Percentiles rank a stretch among this genome's conserved stretches.
Evolutionary conservation across 2,329 filamentous ascomycete species (phyloP).

Genomic region (Apiospora malaysiana): DNA sequence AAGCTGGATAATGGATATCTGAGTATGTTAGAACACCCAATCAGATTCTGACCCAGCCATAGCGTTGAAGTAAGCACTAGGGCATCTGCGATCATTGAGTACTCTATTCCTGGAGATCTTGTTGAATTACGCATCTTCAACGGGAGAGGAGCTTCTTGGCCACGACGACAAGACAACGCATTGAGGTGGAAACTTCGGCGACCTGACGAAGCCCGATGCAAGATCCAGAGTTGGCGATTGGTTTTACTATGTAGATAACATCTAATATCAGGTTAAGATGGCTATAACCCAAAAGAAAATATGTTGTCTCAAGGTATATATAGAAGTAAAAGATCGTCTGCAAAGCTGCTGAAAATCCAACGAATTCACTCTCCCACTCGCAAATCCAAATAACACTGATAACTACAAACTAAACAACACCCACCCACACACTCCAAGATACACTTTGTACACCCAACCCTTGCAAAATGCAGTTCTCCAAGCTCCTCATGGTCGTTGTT

Average conservation of each 20-base stretch:
- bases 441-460: not conserved
- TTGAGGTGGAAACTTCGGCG: not conserved
- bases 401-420: not conserved
- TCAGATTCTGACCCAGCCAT: not conserved
- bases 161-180: not conserved
- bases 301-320: not conserved
- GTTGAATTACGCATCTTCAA: not conserved
- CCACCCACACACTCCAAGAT: not conserved
- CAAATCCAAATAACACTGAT: not conserved
- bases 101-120: not conserved
- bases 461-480: not conserved
- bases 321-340: not conserved
- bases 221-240: not conserved
- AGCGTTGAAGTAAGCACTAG: not conserved
- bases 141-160: not conserved
- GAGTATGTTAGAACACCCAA: not conserved
- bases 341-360: not conserved
- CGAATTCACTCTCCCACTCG: not conserved
- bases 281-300: not conserved
- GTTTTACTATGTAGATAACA: not conserved
- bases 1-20: not conserved
- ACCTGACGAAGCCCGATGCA: not conserved
- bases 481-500: slow-evolving; percentile 1
- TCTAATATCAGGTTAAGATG: no score
- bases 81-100: not conserved